phyloP scores from a whole-genome alignment of 1,284 basidiomycete genomes.

The Mycena citricolor region DNA sequence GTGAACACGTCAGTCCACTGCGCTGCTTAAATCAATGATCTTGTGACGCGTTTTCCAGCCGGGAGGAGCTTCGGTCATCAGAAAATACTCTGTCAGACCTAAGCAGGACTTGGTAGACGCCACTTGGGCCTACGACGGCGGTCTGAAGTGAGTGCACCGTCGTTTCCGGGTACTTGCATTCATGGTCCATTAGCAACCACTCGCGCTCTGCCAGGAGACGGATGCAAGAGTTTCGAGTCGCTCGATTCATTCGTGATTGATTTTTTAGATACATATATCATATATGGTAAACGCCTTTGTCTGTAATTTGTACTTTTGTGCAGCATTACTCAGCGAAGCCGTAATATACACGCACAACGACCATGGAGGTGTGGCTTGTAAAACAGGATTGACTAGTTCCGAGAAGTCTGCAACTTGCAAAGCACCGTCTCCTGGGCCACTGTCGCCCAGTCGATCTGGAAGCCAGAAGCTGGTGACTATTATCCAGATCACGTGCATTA shows the following conservation, averaged over 20 bases:
- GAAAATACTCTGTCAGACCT: conserved; percentile 43
- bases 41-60: conserved; percentile 38
- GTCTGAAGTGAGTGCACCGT: conserved; percentile 48
- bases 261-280: too few species aligned
- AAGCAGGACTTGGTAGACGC: conserved; percentile 40
- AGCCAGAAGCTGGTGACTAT: too few species aligned
- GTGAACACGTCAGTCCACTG: conserved; percentile 55
- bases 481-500: too few species aligned
- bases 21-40: conserved; percentile 8
- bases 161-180: not conserved
- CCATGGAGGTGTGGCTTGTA: too few species aligned
- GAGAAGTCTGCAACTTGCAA: too few species aligned
- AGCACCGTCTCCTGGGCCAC: too few species aligned
- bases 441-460: too few species aligned
- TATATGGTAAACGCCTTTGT: too few species aligned
- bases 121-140: conserved; percentile 67
- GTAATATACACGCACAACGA: too few species aligned
- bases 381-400: too few species aligned
- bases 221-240: conserved; percentile 52
- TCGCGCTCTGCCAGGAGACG: conserved; percentile 57
- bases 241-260: conserved; percentile 37
- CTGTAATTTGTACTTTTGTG: too few species aligned
- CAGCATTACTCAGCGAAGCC: too few species aligned
- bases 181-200: conserved; percentile 42
- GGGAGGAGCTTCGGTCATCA: conserved; percentile 50